Conservation (phyloP, 495 filamentous ascomycete species). For the Aspergillus panamensis region DNA sequence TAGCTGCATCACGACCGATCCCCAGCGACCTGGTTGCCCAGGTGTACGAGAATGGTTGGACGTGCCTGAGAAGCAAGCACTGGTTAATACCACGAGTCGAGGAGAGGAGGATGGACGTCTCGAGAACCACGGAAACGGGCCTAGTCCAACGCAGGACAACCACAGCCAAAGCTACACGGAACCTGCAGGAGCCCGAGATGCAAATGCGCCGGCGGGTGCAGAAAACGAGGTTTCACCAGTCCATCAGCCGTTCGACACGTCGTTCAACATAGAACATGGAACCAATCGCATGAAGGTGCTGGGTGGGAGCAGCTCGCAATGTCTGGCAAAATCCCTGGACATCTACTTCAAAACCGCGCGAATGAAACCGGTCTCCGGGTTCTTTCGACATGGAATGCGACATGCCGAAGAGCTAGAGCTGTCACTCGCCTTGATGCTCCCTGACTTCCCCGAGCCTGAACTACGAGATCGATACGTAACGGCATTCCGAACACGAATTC, state of each 20-base stretch:
- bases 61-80: constrained; percentile 6
- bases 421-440: constrained; percentile 7
- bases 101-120: background rate
- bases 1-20: constrained; percentile 18
- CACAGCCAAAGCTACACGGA: background rate
- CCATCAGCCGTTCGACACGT: constrained; percentile 14
- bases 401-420: constrained; percentile 17
- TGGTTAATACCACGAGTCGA: background rate
- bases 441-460: constrained; percentile 3
- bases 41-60: constrained; percentile 19
- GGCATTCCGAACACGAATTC: constrained; percentile 4
- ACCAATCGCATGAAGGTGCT: constrained; percentile 17
- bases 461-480: background rate
- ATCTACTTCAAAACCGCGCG: constrained; percentile 17
- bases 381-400: constrained; percentile 16
- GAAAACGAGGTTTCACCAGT: constrained; percentile 12
- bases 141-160: background rate
- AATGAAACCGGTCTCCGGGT: constrained; percentile 13
- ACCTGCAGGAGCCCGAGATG: background rate
- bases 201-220: background rate
- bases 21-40: constrained; percentile 13
- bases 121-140: background rate
- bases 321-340: constrained; percentile 20
- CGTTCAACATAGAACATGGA: constrained; percentile 14
- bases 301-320: constrained; percentile 20